Percentiles rank a stretch among this genome's conserved stretches.
These are phyloP conservation scores for Luvunga scandens DNA, from an alignment of 345 rosid genomes.

Conservation along the genomic window DNA sequence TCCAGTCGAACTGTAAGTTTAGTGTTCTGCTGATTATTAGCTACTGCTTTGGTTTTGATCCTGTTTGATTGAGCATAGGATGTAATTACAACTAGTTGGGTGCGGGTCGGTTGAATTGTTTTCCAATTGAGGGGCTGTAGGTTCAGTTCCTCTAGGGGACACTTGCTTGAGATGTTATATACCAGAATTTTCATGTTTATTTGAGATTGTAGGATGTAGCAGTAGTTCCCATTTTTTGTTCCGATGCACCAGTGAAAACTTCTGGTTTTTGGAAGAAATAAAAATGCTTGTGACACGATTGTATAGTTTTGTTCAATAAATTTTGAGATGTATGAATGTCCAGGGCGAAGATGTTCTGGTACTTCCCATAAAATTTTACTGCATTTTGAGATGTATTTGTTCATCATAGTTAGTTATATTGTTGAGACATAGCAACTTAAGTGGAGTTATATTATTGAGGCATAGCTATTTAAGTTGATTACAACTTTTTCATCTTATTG, in stretches of 20 bases:
- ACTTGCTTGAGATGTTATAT: background rate
- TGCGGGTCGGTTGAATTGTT: no score
- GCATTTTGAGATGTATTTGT: background rate
- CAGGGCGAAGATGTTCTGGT: background rate
- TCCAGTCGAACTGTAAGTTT: conserved; percentile 84
- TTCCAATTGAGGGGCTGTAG: no score
- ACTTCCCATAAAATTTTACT: background rate
- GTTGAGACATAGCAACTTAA: background rate
- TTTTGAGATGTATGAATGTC: background rate
- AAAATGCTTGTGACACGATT: no score
- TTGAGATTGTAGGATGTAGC: background rate
- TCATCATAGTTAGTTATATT: no score
- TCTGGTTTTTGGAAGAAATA: no score
- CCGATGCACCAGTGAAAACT: background rate
- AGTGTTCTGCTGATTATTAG: conserved; percentile 8
- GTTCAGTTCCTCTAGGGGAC: background rate
- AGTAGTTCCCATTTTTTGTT: background rate
- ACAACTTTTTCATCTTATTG: background rate
- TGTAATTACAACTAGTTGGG: background rate
- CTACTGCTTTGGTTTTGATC: background rate
- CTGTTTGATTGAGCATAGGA: background rate
- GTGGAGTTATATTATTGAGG: no score
- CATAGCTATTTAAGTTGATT: background rate
- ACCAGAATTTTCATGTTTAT: background rate
- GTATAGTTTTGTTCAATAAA: background rate